phyloP scores from a whole-genome alignment of 2,329 filamentous ascomycete species.

The Monilinia vaccinii-corymbosi region DNA sequence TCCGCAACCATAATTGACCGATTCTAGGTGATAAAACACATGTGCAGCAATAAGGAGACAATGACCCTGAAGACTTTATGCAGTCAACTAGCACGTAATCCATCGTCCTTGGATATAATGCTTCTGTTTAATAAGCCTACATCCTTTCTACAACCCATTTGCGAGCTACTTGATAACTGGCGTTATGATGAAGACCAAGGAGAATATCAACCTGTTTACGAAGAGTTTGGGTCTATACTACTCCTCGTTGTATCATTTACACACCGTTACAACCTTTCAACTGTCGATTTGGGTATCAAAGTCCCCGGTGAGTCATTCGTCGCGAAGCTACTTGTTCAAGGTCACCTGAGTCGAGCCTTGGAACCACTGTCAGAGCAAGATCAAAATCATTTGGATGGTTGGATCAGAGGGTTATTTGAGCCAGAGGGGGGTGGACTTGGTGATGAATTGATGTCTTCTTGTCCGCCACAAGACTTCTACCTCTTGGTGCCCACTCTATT shows the following conservation, averaged over 20 bases:
- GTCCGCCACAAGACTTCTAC: slow-evolving; percentile 76
- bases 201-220: slow-evolving; percentile 78
- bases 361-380: slow-evolving; percentile 57
- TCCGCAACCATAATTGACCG: slow-evolving; percentile 12
- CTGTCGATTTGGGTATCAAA: slow-evolving; percentile 52
- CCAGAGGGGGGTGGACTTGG: slow-evolving; percentile 63
- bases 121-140: slow-evolving; percentile 64
- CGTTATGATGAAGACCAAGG: slow-evolving; percentile 73
- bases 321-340: slow-evolving; percentile 52
- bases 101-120: slow-evolving; percentile 63
- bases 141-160: slow-evolving; percentile 64
- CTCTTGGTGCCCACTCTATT: slow-evolving; percentile 69
- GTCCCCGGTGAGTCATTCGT: slow-evolving; percentile 54
- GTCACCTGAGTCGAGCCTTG: slow-evolving; percentile 46
- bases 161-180: slow-evolving; percentile 70
- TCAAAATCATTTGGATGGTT: slow-evolving; percentile 55
- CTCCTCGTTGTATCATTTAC: slow-evolving; percentile 65
- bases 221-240: slow-evolving; percentile 73
- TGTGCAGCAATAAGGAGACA: slow-evolving; percentile 66
- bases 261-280: slow-evolving; percentile 62
- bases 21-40: slow-evolving; percentile 52
- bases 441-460: slow-evolving; percentile 74
- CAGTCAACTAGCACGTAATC: slow-evolving; percentile 61
- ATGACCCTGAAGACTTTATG: slow-evolving; percentile 72
- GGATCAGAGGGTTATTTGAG: slow-evolving; percentile 71